Percentiles rank a stretch among this genome's conserved stretches.
Evolutionary conservation across 2,329 filamentous ascomycete genomes (phyloP).

Genomic region (Raffaelea albimanens): DNA sequence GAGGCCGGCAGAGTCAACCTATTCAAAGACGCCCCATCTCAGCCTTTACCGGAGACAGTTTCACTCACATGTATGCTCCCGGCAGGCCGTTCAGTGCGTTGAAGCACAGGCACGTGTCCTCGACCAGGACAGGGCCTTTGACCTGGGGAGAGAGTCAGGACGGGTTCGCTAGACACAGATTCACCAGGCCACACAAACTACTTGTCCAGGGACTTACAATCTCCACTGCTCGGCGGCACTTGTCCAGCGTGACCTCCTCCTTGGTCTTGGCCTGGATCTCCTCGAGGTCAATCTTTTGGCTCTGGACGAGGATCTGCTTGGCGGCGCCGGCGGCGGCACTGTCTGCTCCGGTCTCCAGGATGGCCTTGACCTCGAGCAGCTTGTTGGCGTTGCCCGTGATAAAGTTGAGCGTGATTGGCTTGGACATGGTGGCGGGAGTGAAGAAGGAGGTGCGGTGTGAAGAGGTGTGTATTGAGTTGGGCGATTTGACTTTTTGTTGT

Average conservation of each 20-base stretch:
- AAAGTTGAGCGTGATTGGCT: conserved; percentile 60
- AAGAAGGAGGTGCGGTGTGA: conserved; percentile 2
- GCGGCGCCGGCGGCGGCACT: not conserved
- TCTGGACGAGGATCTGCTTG: conserved; percentile 60
- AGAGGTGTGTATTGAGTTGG: no score
- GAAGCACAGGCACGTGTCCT: conserved; percentile 94
- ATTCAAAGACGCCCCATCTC: no score
- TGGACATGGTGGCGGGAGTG: conserved; percentile 24
- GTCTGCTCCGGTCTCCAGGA: conserved; percentile 49
- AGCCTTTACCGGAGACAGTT: not conserved
- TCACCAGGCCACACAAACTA: not conserved
- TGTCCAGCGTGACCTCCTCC: conserved; percentile 83
- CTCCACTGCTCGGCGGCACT: conserved; percentile 74
- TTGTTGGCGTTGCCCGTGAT: conserved; percentile 97
- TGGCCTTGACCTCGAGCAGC: conserved; percentile 77
- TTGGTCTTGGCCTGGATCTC: conserved; percentile 91
- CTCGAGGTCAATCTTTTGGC: conserved; percentile 66
- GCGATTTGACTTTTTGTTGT: no score
- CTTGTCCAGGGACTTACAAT: conserved; percentile 38
- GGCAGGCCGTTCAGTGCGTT: conserved; percentile 83
- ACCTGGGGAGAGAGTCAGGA: conserved; percentile 38
- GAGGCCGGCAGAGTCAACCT: no score
- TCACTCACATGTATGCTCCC: conserved; percentile 82
- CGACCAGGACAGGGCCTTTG: conserved; percentile 80
- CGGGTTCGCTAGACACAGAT: not conserved